Percentiles rank a stretch among this genome's conserved stretches.
Conservation (phyloP, 371 early-diverging fungal genomes). For the Mucor indicus region DNA sequence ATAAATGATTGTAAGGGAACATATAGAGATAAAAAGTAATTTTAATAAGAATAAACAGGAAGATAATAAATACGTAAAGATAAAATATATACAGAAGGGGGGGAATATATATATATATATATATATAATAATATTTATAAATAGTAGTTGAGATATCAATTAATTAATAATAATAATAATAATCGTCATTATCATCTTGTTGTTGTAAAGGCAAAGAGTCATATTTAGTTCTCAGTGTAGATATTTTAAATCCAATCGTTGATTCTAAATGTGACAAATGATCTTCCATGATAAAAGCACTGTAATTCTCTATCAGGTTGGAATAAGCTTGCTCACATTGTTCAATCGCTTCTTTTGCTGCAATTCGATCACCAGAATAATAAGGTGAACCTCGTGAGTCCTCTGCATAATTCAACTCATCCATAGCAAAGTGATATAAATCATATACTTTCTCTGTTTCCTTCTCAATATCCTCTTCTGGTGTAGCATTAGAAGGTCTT, state of each 20-base stretch:
- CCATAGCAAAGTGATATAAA: slow-evolving; percentile 13
- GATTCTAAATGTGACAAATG: slow-evolving; percentile 7
- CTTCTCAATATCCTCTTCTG: neutral
- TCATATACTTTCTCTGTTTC: slow-evolving; percentile 11
- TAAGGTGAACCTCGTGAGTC: slow-evolving; percentile 38
- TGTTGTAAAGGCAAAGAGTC: slow-evolving; percentile 14
- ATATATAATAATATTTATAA: neutral
- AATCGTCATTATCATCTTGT: too few relatives aligned
- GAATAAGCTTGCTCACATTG: slow-evolving; percentile 17
- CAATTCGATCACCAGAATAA: slow-evolving; percentile 33
- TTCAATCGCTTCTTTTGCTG: slow-evolving; percentile 41
- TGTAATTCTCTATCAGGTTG: too few relatives aligned
- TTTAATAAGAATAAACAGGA: too few relatives aligned
- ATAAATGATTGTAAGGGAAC: too few relatives aligned
- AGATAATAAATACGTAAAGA: too few relatives aligned
- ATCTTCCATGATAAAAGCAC: neutral
- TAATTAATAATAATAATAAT: slow-evolving; percentile 4
- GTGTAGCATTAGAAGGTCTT: slow-evolving; percentile 6
- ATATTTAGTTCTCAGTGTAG: slow-evolving; percentile 17
- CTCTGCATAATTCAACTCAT: slow-evolving; percentile 35
- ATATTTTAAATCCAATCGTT: slow-evolving; percentile 16
- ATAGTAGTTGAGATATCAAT: neutral
- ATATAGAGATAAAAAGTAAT: too few relatives aligned
- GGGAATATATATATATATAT: neutral
- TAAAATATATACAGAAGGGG: neutral